These are phyloP conservation scores for Melanogaster broomeanus DNA, from an alignment of 768 basidiomycete genomes.

Conservation along the genomic window DNA sequence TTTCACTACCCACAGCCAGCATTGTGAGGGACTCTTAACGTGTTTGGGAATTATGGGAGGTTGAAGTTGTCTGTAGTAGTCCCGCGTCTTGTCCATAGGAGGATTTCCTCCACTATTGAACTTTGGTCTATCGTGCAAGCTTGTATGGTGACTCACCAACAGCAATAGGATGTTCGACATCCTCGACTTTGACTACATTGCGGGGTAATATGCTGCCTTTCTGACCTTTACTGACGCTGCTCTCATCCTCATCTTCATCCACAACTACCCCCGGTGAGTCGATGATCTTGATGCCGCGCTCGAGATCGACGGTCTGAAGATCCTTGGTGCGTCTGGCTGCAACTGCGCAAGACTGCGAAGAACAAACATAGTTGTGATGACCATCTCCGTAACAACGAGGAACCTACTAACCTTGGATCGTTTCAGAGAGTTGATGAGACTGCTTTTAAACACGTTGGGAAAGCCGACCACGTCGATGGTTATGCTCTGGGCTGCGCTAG, in stretches of 20 bases:
- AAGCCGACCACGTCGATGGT: constrained; percentile 94
- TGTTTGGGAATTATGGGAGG: constrained; percentile 70
- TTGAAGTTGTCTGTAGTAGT: constrained; percentile 83
- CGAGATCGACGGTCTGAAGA: constrained; percentile 87
- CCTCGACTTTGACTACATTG: constrained; percentile 90
- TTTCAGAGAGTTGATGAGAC: constrained; percentile 90
- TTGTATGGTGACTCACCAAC: constrained; percentile 59
- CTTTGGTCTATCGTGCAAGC: not conserved
- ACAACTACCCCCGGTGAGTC: constrained; percentile 99
- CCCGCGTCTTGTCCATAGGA: constrained; percentile 62
- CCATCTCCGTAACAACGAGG: not conserved
- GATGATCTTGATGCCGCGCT: constrained; percentile 88
- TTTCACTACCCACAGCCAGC: constrained; percentile 80
- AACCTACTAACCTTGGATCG: constrained; percentile 64
- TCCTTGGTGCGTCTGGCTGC: constrained; percentile 95
- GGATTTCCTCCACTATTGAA: constrained; percentile 79
- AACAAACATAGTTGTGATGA: not conserved
- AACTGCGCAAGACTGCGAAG: constrained; percentile 78
- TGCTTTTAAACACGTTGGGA: constrained; percentile 97
- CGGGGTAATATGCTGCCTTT: constrained; percentile 69
- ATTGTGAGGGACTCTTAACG: constrained; percentile 88
- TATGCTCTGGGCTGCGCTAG: constrained; percentile 60
- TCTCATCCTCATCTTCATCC: constrained; percentile 68
- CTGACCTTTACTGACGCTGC: constrained; percentile 45
- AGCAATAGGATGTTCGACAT: constrained; percentile 86